A percentile compares a stretch with the other conserved stretches of the same genome.
Conservation (phyloP, 192 early-diverging fungal genomes). For the Linnemannia zychae region DNA sequence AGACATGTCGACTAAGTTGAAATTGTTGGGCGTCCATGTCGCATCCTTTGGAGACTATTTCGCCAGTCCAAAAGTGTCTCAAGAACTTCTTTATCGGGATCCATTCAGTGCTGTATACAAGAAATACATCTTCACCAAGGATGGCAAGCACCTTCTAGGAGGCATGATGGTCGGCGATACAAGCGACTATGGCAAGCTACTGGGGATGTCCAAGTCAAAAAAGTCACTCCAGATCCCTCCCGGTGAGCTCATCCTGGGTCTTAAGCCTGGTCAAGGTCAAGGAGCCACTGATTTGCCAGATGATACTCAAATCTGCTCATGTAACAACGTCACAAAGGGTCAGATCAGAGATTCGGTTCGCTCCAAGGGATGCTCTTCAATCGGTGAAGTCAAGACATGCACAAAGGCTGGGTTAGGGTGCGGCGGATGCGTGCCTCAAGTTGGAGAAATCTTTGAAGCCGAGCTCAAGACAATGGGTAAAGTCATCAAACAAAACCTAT, state of each 20-base stretch:
- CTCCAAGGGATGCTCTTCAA: conserved; percentile 54
- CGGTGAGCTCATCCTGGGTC: conserved; percentile 66
- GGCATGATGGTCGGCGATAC: conserved; percentile 81
- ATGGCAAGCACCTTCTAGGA: conserved; percentile 75
- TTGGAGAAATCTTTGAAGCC: conserved; percentile 69
- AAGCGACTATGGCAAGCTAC: conserved; percentile 72
- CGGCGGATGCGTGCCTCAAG: conserved; percentile 73
- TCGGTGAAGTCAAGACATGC: conserved; percentile 71
- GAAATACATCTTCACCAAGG: conserved; percentile 69
- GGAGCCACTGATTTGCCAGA: conserved; percentile 71
- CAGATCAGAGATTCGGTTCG: conserved; percentile 64
- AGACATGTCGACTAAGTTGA: conserved; percentile 79
- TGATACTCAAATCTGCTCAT: conserved; percentile 79
- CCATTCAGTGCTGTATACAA: conserved; percentile 74
- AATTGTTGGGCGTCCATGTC: conserved; percentile 77
- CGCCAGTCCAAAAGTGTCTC: conserved; percentile 51
- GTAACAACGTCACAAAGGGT: conserved; percentile 78
- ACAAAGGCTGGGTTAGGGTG: conserved; percentile 73
- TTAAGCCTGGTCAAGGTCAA: conserved; percentile 46
- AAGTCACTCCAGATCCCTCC: conserved; percentile 63
- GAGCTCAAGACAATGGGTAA: conserved; percentile 72
- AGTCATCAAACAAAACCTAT: conserved; percentile 67
- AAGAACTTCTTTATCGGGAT: conserved; percentile 62
- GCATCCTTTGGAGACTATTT: conserved; percentile 81
- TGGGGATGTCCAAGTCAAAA: conserved; percentile 66